Conservation (phyloP, 805 yeast genomes). For the Nakazawaea ernobii region DNA sequence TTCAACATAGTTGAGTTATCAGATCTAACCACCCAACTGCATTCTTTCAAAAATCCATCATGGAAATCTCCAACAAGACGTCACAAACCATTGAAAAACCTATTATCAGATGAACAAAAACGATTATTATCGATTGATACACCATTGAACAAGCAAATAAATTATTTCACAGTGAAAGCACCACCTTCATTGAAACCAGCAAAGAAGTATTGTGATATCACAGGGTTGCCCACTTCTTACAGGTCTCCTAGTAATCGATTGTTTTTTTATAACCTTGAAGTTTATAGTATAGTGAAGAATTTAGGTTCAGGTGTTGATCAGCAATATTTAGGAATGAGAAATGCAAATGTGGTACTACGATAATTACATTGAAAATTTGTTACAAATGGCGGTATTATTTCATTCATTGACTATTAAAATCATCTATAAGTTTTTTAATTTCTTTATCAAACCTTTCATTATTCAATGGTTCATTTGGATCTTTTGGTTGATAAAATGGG, state of each 20-base stretch:
- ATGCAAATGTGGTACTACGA: slow-evolving; percentile 81
- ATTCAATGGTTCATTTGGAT: slow-evolving; percentile 22
- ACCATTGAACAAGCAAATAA: slow-evolving; percentile 46
- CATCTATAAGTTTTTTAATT: slow-evolving; percentile 13
- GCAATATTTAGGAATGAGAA: slow-evolving; percentile 80
- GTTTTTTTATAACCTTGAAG: slow-evolving; percentile 77
- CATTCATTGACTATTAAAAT: slow-evolving; percentile 3
- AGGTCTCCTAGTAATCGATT: slow-evolving; percentile 69
- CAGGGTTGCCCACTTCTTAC: slow-evolving; percentile 80
- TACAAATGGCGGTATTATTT: background rate
- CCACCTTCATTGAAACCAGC: slow-evolving; percentile 83
- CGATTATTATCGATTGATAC: slow-evolving; percentile 37
- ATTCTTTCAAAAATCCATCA: slow-evolving; percentile 53
- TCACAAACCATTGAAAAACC: slow-evolving; percentile 69
- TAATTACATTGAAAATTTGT: slow-evolving; percentile 16
- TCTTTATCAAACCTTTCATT: slow-evolving; percentile 23
- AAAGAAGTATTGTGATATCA: slow-evolving; percentile 87
- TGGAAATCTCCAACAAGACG: slow-evolving; percentile 52
- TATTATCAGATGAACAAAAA: slow-evolving; percentile 72
- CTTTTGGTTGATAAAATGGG: slow-evolving; percentile 45
- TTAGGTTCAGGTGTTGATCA: slow-evolving; percentile 92
- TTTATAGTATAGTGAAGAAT: slow-evolving; percentile 67
- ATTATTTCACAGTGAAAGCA: slow-evolving; percentile 67
- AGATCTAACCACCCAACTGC: slow-evolving; percentile 33
- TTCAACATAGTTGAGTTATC: slow-evolving; percentile 21